Base-by-base conservation (phyloP, 164 flowering plant species). In the Macadamia integrifolia region DNA sequence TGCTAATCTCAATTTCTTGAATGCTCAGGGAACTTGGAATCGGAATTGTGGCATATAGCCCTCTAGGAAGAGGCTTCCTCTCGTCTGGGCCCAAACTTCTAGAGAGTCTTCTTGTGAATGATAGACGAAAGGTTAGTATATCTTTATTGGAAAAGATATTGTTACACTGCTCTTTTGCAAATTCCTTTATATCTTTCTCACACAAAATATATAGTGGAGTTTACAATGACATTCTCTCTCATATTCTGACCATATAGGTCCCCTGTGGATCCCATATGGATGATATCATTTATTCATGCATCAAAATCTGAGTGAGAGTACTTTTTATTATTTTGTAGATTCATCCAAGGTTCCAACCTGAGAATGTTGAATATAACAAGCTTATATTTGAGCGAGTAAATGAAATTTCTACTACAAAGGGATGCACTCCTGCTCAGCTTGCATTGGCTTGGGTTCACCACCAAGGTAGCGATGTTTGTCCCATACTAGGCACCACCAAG, bases 391-490 rank as follows among this genome's bases (percentile, higher is more conserved):
- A 77, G 49, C 49, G 69, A 15, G 79, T 80, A 13, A 68, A 59
- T 56, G 83, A 69, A 43, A 70, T 80, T 29, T 75, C 75, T 17
- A n/a, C 35, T 49, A 77, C 66, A 50, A 80, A 80, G 23, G 77
- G 77, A 44, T 80, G 79, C 81, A 75, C 71, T 42, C 17, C 79
- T 15, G 69, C 83, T 9, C 81, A 80, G 69, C 75, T 78, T 32
- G 77, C 83, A 40, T 63, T 80, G 53, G 81, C 83, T 9, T 80
- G 83, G 81, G 79, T 80, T 9, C 83, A 77, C 50, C 75, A 75
- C 71, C 53, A 49, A 8, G 53, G 53, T 3, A 8, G 8, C 8
- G 53, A 49, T 49, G 53, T 49, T 2, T 49, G 53, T 14, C 53
- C 53, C 6, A 49, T 49, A 28, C 77, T 70, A 8, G 77, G 77